These are phyloP conservation scores for Crithidia mellificae DNA, from an alignment of 208 protist genomes.

Conservation along the genomic window DNA sequence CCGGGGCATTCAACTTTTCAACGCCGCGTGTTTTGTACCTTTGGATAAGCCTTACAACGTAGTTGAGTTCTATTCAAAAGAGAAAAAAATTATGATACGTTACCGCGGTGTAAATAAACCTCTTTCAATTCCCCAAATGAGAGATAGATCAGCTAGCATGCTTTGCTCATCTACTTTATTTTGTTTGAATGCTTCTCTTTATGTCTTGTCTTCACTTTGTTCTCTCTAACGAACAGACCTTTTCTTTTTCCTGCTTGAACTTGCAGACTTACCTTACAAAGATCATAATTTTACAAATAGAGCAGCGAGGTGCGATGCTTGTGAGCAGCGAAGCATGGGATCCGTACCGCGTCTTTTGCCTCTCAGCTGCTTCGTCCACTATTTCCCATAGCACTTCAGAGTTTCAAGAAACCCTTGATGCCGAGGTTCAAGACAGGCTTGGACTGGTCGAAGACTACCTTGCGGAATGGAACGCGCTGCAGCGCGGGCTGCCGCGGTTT, in stretches of 20 bases:
- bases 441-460: constrained; percentile 58
- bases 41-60: too few species aligned
- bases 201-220: too few species aligned
- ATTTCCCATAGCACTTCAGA: neutral
- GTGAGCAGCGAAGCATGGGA: constrained; percentile 31
- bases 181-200: too few species aligned
- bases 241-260: neutral
- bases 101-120: too few species aligned
- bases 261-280: neutral
- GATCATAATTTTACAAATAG: neutral
- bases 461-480: constrained; percentile 19
- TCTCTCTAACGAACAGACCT: neutral
- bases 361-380: constrained; percentile 3
- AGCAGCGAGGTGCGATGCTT: neutral
- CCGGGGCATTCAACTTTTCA: too few species aligned
- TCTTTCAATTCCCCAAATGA: too few species aligned
- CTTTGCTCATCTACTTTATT: too few species aligned
- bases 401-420: constrained; percentile 9
- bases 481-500: constrained; percentile 11
- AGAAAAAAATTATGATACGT: too few species aligned
- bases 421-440: constrained; percentile 27
- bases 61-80: too few species aligned
- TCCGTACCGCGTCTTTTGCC: constrained; percentile 27
- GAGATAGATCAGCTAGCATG: too few species aligned
- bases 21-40: too few species aligned